Base-by-base conservation (phyloP, 23 red algal genomes). In the Gracilaria domingensis region DNA sequence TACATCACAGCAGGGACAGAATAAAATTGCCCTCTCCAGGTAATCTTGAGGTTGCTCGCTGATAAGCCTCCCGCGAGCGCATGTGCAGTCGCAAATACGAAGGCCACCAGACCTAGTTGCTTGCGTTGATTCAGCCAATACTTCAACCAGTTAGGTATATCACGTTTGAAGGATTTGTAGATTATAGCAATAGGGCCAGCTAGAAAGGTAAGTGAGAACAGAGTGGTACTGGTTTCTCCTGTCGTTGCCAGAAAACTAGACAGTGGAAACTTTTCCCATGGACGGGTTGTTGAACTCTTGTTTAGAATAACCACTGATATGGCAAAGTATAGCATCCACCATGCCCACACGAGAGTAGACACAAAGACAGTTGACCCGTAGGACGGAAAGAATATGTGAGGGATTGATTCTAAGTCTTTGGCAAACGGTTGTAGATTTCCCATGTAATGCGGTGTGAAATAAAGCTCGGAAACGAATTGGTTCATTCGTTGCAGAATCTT, bases 121-220 rank as follows among this genome's bases (percentile, higher is more conserved):
- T 93, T 93, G 17, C 90, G 73, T 13, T 48, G 23, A 42, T 83
- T 64, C 38, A 93, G 33, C 90, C 90, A 93, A 33, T 32, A 8
- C 33, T 25, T 70, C 18, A 85, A 49, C 78, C 77, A 84, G 28
- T 8, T 77, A 20, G 54, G 56, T 12, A 93, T 53, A 28, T 54
- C 16, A 2, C 12, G 26, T 13, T 20, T 12, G 5, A 64, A 21
- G 90, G 23, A n/a, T 16, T 64, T 64, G 58, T 26, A 29, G 23
- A 64, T 29, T 26, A 64, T 24, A 13, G 90, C 90, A 36, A 93
- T 32, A 17, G 75, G 74, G 34, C 90, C 90, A 28, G 90, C 78
- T 12, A 93, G 80, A 23, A 93, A 93, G 7, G 90, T 93, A 21
- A 84, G 16, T 0, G 90, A 51, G 50, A 93, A 82, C 28, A 93